phyloP scores from a whole-genome alignment of 768 basidiomycete genomes.

The Chalciporus sphaerocephalus region DNA sequence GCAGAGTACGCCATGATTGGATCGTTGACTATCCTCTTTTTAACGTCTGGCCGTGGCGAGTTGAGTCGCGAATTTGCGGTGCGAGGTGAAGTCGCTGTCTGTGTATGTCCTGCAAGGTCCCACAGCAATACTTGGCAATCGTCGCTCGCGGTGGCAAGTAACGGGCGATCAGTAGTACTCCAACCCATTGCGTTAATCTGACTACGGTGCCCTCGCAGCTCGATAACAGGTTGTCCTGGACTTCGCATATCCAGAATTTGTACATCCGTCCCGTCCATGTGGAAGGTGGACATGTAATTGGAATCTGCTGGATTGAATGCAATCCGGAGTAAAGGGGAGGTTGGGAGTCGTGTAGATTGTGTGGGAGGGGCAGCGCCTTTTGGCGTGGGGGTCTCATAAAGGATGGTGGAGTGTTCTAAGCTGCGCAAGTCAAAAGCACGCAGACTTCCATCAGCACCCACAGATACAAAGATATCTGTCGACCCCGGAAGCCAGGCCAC shows the following conservation, averaged over 20 bases:
- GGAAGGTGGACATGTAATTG: conserved; percentile 96
- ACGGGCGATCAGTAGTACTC: conserved; percentile 79
- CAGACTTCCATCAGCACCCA: conserved; percentile 94
- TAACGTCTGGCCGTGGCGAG: conserved; percentile 77
- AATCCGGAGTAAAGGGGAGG: conserved; percentile 79
- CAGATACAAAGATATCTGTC: conserved; percentile 96
- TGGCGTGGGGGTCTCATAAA: conserved; percentile 88
- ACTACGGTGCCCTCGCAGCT: conserved; percentile 77
- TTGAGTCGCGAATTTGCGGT: conserved; percentile 65
- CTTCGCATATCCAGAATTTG: conserved; percentile 96
- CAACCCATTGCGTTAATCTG: conserved; percentile 87
- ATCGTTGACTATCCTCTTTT: conserved; percentile 67
- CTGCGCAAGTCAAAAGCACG: conserved; percentile 96
- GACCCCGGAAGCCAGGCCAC: conserved; percentile 98
- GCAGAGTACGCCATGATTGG: conserved; percentile 85
- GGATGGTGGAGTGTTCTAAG: conserved; percentile 95
- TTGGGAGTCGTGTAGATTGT: conserved; percentile 61
- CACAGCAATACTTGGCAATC: conserved; percentile 93
- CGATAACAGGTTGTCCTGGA: conserved; percentile 92
- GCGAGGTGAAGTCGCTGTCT: conserved; percentile 63
- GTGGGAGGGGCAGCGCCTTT: conserved; percentile 62
- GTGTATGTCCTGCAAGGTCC: conserved; percentile 72
- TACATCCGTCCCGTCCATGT: conserved; percentile 84
- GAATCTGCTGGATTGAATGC: conserved; percentile 89
- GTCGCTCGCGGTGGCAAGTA: conserved; percentile 88